These are phyloP conservation scores for Ciborinia camelliae DNA, from an alignment of 2,329 filamentous ascomycete species.

Conservation along the genomic window DNA sequence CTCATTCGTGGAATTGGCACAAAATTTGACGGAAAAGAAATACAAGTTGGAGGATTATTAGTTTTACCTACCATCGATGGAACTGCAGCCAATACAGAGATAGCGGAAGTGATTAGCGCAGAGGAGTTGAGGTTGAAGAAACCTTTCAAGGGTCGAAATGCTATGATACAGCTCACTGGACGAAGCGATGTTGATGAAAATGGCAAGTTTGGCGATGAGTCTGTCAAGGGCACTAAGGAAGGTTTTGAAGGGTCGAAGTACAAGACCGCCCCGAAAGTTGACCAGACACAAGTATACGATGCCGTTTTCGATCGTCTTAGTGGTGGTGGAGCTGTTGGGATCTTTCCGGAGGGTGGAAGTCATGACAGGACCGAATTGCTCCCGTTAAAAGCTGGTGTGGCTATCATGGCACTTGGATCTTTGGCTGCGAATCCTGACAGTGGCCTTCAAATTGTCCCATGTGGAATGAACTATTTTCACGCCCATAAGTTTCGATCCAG, in stretches of 20 bases:
- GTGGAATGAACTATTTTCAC: slow-evolving; percentile 99
- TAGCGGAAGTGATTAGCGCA: slow-evolving; percentile 73
- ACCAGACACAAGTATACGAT: slow-evolving; percentile 90
- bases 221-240: slow-evolving; percentile 22
- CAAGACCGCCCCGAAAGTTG: slow-evolving; percentile 86
- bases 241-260: slow-evolving; percentile 76
- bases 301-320: slow-evolving; percentile 82
- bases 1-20: slow-evolving; percentile 65
- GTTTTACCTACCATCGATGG: slow-evolving; percentile 84
- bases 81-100: slow-evolving; percentile 73
- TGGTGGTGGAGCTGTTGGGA: slow-evolving; percentile 83
- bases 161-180: slow-evolving; percentile 78
- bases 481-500: slow-evolving; percentile 96
- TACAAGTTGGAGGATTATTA: slow-evolving; percentile 75
- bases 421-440: slow-evolving; percentile 74
- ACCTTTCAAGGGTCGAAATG: slow-evolving; percentile 72
- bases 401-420: slow-evolving; percentile 94
- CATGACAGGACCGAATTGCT: slow-evolving; percentile 90
- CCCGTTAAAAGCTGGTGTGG: slow-evolving; percentile 88
- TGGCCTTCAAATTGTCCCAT: slow-evolving; percentile 89
- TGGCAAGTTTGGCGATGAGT: slow-evolving; percentile 39
- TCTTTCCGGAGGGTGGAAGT: slow-evolving; percentile 94
- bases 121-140: slow-evolving; percentile 86
- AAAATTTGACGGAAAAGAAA: slow-evolving; percentile 70
- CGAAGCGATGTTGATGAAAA: slow-evolving; percentile 67